Evolutionary conservation across 2,329 filamentous ascomycete genomes (phyloP), one percentile per base, ranked within the genome.

Genomic region (Xylaria arbuscula): DNA sequence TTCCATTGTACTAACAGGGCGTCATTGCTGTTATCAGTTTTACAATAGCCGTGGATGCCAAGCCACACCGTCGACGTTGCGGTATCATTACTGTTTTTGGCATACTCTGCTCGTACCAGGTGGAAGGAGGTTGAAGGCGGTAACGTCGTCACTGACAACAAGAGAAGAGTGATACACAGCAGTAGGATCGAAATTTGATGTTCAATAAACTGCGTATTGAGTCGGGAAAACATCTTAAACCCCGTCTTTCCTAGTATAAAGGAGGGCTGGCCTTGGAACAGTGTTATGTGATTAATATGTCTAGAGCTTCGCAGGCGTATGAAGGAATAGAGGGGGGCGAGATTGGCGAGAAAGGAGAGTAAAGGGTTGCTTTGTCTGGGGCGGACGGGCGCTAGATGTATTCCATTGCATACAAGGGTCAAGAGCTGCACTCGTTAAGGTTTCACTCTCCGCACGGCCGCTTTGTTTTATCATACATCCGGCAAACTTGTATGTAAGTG

Each of bases 31-130:
- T 22, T 19, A 15, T 59, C 32, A 1, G 47, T n/a, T 3, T 60
- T 57, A 38, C 70, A 72, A 42, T 71, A 71, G 4, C 70, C 70
- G 3, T 57, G 13, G 22, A 36, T 58, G 40, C 65, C 22, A 19
- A 72, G 67, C 70, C 70, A 72, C 15, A 60, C 58, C 7, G 67
- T 71, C 17, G 57, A 58, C 36, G 53, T 22, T 9, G 50, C 36
- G 9, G 51, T 50, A 38, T 58, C 38, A n/a, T 22, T 32, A 36
- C 38, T 19, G 19, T 56, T 32, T 24, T 4, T 57, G 62, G 19
- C 24, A 22, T 64, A 67, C 17, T 71, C 69, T 34, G 61, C 62
- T 19, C 67, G 66, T 13, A 65, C 22, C 11, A 71, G 32, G 50
- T 71, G 71, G 19, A 62, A 24, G 7, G 28, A 9, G 8, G 69